phyloP scores from a whole-genome alignment of 2,329 filamentous ascomycete species.

The Nannizzia gypsea region DNA sequence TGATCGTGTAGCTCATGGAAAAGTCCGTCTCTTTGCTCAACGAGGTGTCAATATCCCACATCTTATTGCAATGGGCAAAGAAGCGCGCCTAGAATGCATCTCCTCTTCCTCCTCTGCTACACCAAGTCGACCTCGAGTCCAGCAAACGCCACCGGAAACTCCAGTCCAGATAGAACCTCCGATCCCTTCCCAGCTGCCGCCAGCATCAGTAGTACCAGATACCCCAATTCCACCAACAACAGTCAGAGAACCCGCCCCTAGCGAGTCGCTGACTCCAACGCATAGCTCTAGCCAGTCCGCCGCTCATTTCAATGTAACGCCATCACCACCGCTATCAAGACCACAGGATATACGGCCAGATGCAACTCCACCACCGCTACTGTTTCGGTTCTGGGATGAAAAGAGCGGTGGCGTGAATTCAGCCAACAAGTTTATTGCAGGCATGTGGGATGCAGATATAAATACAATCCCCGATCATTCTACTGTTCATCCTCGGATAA shows the following conservation, averaged over 20 bases:
- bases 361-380: conserved; percentile 15
- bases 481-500: conserved; percentile 13
- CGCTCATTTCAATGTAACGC: no score
- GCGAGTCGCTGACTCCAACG: no score
- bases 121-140: not conserved
- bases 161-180: not conserved
- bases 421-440: conserved; percentile 17
- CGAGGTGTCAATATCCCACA: not conserved
- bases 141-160: not conserved
- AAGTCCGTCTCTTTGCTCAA: not conserved
- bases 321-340: not conserved
- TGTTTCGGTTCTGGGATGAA: conserved; percentile 26
- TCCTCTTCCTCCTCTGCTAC: not conserved
- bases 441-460: conserved; percentile 15
- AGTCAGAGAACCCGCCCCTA: not conserved
- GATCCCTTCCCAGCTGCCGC: not conserved
- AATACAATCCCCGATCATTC: conserved; percentile 12
- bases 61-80: not conserved
- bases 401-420: conserved; percentile 25
- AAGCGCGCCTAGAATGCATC: not conserved
- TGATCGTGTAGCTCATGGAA: not conserved
- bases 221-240: not conserved
- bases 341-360: not conserved
- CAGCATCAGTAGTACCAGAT: not conserved
- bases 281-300: no score